Evolutionary conservation across 108 stramenopile species (phyloP).

Genomic region (Cyclotella sp.): DNA sequence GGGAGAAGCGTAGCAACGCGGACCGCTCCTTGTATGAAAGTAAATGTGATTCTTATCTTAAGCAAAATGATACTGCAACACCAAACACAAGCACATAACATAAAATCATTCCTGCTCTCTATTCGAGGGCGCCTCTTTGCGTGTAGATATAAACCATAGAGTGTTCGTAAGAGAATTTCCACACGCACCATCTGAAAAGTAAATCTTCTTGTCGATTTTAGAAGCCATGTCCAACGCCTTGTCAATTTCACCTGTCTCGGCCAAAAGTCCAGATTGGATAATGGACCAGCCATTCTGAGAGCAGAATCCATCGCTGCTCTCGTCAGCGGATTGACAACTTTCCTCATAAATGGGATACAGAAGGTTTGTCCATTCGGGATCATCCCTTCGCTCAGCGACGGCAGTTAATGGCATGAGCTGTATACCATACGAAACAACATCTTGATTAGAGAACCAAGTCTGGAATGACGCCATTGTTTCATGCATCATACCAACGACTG

Average conservation of each 20-base stretch:
- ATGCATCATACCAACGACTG: constrained; percentile 84
- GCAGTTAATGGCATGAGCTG: constrained; percentile 92
- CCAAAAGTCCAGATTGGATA: constrained; percentile 69
- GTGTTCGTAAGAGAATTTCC: constrained; percentile 23
- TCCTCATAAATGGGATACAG: constrained; percentile 84
- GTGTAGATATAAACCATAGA: constrained; percentile 25
- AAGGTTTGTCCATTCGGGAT: constrained; percentile 77
- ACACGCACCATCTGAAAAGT: constrained; percentile 73
- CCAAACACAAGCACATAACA: neutral
- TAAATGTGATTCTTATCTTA: neutral
- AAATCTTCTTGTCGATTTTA: constrained; percentile 60
- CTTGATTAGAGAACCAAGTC: constrained; percentile 77
- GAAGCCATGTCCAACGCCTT: constrained; percentile 60
- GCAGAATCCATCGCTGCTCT: constrained; percentile 53
- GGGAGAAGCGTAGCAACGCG: too few relatives aligned
- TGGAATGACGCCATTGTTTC: constrained; percentile 78
- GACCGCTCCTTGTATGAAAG: too few relatives aligned
- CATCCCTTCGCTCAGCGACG: constrained; percentile 83
- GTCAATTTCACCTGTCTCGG: constrained; percentile 75
- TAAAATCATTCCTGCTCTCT: neutral
- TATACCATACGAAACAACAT: constrained; percentile 83
- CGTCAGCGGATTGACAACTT: constrained; percentile 58
- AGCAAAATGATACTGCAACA: neutral
- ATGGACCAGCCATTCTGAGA: constrained; percentile 74
- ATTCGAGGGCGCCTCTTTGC: neutral